These are phyloP conservation scores for Pisolithus sp. DNA, from an alignment of 768 basidiomycete genomes.

Conservation along the genomic window DNA sequence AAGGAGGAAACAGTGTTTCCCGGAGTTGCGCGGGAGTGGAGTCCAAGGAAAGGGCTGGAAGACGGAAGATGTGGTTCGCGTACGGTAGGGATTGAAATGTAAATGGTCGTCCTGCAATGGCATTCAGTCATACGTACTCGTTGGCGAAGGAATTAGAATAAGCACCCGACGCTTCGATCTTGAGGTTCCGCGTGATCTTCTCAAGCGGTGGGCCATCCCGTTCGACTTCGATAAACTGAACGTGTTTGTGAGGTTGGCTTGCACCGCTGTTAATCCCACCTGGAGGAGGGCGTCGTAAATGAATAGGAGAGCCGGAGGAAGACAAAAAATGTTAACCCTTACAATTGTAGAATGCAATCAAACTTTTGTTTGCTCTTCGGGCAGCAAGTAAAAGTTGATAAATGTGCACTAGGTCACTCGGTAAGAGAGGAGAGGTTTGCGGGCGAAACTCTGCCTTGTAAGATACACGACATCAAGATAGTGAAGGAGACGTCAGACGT, in stretches of 20 bases:
- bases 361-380: constrained; percentile 46
- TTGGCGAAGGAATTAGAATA: constrained; percentile 10
- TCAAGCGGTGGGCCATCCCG: constrained; percentile 74
- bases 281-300: constrained; percentile 17
- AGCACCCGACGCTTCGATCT: constrained; percentile 53
- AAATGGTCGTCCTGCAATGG: constrained; percentile 61
- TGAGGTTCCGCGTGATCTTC: constrained; percentile 49
- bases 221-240: constrained; percentile 75
- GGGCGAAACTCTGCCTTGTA: constrained; percentile 54
- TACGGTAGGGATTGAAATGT: constrained; percentile 63
- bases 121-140: not conserved
- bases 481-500: constrained; percentile 6
- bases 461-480: not conserved
- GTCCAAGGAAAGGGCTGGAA: constrained; percentile 18
- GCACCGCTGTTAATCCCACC: constrained; percentile 79
- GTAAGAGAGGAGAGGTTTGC: constrained; percentile 75
- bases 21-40: constrained; percentile 39
- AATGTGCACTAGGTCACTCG: constrained; percentile 69
- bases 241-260: constrained; percentile 85
- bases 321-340: constrained; percentile 14
- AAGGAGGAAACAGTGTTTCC: constrained; percentile 48
- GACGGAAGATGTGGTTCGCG: constrained; percentile 71
- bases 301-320: not conserved
- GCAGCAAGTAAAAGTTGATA: constrained; percentile 73
- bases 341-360: constrained; percentile 93